Base-by-base conservation (phyloP, 2,329 filamentous ascomycete species). In the Cryoendolithus antarcticus region DNA sequence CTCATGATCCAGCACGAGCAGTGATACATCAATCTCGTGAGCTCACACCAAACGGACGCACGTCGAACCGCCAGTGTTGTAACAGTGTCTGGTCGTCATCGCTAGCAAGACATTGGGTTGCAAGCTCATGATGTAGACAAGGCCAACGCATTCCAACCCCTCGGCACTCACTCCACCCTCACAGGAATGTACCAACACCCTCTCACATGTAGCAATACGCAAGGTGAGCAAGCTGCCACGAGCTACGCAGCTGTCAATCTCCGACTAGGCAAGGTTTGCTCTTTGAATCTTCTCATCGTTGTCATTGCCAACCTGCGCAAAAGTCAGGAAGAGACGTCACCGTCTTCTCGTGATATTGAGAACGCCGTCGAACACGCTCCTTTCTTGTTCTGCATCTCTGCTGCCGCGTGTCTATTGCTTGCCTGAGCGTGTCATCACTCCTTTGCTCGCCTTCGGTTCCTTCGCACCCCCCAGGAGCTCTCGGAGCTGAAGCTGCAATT, bases 101-200 rank as follows among this genome's bases (percentile, higher is more conserved):
- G 15, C 15, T 19, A 19, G 15, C 15, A 19, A 19, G 15, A 19
- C 15, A 19, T 19, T 19, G 15, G 15, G 15, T 3, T 19, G 3
- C 15, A 19, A 19, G 15, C 15, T 19, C 15, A 19, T 34, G 13
- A 34, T n/a, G n/a, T 9, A 19, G 9, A 13, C 11, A 19, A 15
- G 31, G 37, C 21, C 43, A 49, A 45, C 47, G 39, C 48, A 51
- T 51, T 51, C 48, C 48, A 48, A 35, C 45, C 38, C 30, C 39
- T 37, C 35, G 43, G 45, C 37, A 40, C 35, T 38, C 40, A 38
- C 37, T 21, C 11, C 15, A 30, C 27, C 39, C 34, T 32, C 41
- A 41, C 46, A 49, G 39, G 49, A 52, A 50, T 49, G 46, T 44
- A 34, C 41, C 37, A 11, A 24, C 29, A 32, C 36, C 37, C 37